These are phyloP conservation scores for Scheffersomyces segobiensis DNA, from an alignment of 1,139 yeast genomes.

Conservation along the genomic window DNA sequence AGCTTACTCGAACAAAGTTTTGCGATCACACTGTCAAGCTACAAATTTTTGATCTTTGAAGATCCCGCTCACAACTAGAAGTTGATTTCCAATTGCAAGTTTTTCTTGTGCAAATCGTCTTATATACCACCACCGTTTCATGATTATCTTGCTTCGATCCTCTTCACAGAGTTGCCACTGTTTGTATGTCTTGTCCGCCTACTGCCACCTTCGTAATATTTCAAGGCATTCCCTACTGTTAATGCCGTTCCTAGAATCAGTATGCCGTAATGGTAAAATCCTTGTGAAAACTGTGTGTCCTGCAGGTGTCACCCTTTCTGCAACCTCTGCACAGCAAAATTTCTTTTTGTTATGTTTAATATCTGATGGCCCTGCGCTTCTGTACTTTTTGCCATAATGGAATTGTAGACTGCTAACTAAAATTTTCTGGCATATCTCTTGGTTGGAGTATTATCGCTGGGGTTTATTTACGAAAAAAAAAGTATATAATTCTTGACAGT, in stretches of 20 bases:
- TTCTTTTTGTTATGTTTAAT: neutral
- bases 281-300: neutral
- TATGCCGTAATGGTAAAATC: neutral
- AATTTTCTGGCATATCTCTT: neutral
- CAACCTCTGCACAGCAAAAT: neutral
- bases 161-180: neutral
- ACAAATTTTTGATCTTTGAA: neutral
- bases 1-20: neutral
- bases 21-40: neutral
- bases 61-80: neutral
- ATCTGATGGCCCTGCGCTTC: neutral
- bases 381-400: neutral
- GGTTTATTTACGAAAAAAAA: neutral
- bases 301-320: neutral
- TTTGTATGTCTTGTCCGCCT: neutral
- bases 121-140: neutral
- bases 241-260: neutral
- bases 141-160: neutral
- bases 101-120: neutral
- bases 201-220: neutral
- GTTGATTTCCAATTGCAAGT: neutral
- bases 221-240: neutral
- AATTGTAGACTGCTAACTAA: neutral
- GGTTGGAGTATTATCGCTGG: neutral
- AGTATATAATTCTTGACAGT: neutral